Base-by-base conservation (phyloP, 2,329 filamentous ascomycete genomes). In the Albifimbria verrucaria region DNA sequence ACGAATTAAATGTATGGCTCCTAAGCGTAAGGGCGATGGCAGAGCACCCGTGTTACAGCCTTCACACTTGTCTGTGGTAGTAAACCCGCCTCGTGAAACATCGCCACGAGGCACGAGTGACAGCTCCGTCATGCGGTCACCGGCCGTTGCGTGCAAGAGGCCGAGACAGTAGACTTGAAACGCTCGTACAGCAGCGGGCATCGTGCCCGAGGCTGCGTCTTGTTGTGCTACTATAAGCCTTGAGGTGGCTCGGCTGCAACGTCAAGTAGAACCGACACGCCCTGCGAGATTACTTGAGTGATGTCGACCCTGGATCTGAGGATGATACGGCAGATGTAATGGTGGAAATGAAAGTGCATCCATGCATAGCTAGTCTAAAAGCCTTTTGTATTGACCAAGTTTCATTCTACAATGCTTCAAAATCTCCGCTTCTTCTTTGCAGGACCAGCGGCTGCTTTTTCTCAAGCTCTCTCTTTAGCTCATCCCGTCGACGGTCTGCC, bases 401-500 rank as follows among this genome's bases (percentile, higher is more conserved):
- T 15, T 39, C 18, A 11, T 7, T 41, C 22, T 15, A 43, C 7
- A 24, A 25, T 22, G 23, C 11, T 20, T 55, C 63, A 84, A 55
- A 83, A 83, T 49, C 73, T 78, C 43, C 81, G 71, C 67, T 81
- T 83, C 70, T 84, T 84, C 65, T 77, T 80, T 7, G 69, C 72
- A 4, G 81, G 81, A 1, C 75, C 76, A 18, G 73, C 74, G 0
- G 76, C 72, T 3, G 73, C 73, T 78, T 79, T 54, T 64, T 75
- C 57, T 81, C 74, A 15, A 81, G 65, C 32, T 83, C 77, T 52
- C 68, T 72, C 52, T 78, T 75, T 24, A 81, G 65, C 57, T 83
- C 78, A n/a, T 74, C 71, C 48, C 80, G 72, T 55, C 75, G 78
- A 32, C 77, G 70, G 53, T 80, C 75, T 3, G 79, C 78, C 23